Conservation (phyloP, 495 filamentous ascomycete species). For the Hypoxylon subgilvum region DNA sequence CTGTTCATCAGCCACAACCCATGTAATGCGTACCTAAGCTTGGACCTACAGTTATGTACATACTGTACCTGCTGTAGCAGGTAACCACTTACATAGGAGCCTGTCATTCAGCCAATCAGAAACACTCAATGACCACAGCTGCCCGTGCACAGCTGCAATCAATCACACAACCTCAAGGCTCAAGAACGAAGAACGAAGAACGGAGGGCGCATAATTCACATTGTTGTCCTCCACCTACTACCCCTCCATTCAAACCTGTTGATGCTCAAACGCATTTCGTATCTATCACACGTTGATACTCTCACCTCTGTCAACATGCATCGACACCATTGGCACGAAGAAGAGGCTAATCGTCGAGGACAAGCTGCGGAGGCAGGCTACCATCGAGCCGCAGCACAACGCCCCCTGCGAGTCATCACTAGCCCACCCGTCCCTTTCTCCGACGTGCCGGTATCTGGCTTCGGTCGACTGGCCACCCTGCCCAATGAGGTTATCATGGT, state of each 20-base stretch:
- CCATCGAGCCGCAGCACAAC: conserved; percentile 17
- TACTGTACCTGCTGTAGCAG: too few relatives aligned
- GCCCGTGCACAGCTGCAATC: too few relatives aligned
- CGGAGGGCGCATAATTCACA: too few relatives aligned
- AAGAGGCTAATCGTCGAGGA: conserved; percentile 11
- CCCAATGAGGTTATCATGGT: conserved; percentile 31
- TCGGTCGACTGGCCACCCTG: conserved; percentile 14
- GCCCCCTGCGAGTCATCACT: conserved; percentile 10
- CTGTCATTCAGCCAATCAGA: neutral
- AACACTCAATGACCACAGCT: neutral
- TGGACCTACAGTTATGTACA: too few relatives aligned
- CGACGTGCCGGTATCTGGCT: conserved; percentile 2
- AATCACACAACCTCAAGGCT: too few relatives aligned
- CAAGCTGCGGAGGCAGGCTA: conserved; percentile 10
- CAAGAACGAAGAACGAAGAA: too few relatives aligned
- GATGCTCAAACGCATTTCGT: too few relatives aligned
- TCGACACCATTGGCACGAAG: neutral
- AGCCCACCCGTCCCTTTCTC: neutral
- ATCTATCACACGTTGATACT: too few relatives aligned
- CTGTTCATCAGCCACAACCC: too few relatives aligned
- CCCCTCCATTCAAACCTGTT: too few relatives aligned
- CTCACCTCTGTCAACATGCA: conserved; percentile 1
- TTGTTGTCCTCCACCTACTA: too few relatives aligned
- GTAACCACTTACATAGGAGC: neutral
- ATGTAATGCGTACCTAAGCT: too few relatives aligned